Evolutionary conservation across 768 basidiomycete genomes (phyloP).

Genomic region (Pleurotus platypus): DNA sequence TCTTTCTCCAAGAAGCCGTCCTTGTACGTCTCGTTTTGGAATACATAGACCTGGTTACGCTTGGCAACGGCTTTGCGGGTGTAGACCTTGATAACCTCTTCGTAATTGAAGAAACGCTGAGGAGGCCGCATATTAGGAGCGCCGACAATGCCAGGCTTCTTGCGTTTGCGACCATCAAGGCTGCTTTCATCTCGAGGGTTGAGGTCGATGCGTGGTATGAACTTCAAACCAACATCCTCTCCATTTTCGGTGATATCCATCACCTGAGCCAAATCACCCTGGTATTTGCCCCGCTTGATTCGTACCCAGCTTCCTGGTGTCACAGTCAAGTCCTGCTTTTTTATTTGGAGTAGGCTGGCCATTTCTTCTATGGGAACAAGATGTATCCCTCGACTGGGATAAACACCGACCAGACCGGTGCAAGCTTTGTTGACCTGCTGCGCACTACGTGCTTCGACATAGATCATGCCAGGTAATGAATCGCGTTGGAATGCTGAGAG

Average conservation of each 20-base stretch:
- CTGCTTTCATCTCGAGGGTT: conserved; percentile 79
- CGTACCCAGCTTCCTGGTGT: conserved; percentile 92
- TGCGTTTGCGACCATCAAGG: conserved; percentile 70
- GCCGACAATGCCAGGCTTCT: conserved; percentile 50
- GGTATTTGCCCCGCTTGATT: conserved; percentile 89
- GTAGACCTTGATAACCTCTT: conserved; percentile 86
- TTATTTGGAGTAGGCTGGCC: conserved; percentile 93
- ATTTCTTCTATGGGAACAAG: conserved; percentile 97
- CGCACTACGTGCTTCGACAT: conserved; percentile 89
- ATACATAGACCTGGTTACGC: conserved; percentile 74
- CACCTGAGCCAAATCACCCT: conserved; percentile 93
- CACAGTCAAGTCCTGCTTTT: conserved; percentile 86
- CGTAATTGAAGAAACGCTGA: conserved; percentile 89
- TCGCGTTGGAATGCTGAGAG: conserved; percentile 95
- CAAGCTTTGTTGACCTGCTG: conserved; percentile 84
- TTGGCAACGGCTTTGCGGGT: conserved; percentile 74
- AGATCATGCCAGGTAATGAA: conserved; percentile 92
- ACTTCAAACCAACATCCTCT: conserved; percentile 89
- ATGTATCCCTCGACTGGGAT: conserved; percentile 73
- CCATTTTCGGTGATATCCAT: conserved; percentile 91
- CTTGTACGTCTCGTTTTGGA: conserved; percentile 90
- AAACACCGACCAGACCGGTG: conserved; percentile 90
- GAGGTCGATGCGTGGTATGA: conserved; percentile 96
- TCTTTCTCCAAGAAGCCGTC: conserved; percentile 98
- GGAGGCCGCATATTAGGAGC: conserved; percentile 75